Evolutionary conservation across 805 yeast species (phyloP).

Genomic region (Myxozyma neotropica): DNA sequence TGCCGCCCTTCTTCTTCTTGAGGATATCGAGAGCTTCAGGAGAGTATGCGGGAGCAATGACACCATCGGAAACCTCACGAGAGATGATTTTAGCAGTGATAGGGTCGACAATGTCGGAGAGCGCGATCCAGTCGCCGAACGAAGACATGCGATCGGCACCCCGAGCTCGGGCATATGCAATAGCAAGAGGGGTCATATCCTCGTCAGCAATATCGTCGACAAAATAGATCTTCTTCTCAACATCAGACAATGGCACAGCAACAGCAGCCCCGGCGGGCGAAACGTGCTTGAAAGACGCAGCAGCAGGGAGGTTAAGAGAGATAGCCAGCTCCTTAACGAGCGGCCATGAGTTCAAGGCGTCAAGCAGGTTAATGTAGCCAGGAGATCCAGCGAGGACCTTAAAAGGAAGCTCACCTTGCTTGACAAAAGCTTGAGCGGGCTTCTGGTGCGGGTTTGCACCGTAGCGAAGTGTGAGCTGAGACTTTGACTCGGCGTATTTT

Average conservation of each 20-base stretch:
- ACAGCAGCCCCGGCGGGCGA: slow-evolving; percentile 99
- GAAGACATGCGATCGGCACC: slow-evolving; percentile 99
- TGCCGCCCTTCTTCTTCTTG: slow-evolving; percentile 93
- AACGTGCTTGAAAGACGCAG: slow-evolving; percentile 98
- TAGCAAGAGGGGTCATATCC: slow-evolving; percentile 93
- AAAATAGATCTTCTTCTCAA: slow-evolving; percentile 93
- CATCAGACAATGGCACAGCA: slow-evolving; percentile 86
- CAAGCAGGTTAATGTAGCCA: slow-evolving; percentile 94
- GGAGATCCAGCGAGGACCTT: slow-evolving; percentile 93
- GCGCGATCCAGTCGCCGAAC: slow-evolving; percentile 97
- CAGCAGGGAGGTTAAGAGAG: slow-evolving; percentile 93
- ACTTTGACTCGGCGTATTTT: slow-evolving; percentile 84
- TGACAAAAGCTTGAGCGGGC: slow-evolving; percentile 96
- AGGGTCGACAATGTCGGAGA: slow-evolving; percentile 92
- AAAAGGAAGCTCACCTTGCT: slow-evolving; percentile 87
- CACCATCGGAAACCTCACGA: slow-evolving; percentile 97
- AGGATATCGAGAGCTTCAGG: slow-evolving; percentile 89
- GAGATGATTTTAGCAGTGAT: slow-evolving; percentile 97
- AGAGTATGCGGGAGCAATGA: slow-evolving; percentile 95
- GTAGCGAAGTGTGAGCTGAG: slow-evolving; percentile 93
- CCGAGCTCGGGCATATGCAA: slow-evolving; percentile 98
- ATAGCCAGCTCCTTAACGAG: slow-evolving; percentile 95
- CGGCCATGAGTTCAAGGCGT: slow-evolving; percentile 98
- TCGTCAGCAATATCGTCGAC: slow-evolving; percentile 80
- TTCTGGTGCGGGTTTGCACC: slow-evolving; percentile 99